Conservation (phyloP, 306 rosid species). For the Corylus heterophylla region DNA sequence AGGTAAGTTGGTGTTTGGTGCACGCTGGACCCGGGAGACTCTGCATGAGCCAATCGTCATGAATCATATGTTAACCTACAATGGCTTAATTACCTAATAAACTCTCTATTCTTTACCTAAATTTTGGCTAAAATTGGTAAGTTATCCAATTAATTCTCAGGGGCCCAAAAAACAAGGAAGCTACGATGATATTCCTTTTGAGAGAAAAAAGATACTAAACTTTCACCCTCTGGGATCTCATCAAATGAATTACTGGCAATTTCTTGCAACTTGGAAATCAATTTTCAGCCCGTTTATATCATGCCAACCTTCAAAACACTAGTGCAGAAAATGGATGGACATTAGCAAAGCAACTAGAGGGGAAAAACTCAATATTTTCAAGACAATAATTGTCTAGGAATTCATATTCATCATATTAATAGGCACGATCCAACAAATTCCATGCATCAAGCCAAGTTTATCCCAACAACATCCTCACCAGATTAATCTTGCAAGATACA, state of each 20-base stretch:
- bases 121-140: too few species aligned
- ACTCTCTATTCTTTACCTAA: too few species aligned
- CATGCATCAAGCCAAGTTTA: not conserved
- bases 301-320: not conserved
- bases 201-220: not conserved
- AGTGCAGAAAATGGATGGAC: not conserved
- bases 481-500: not conserved
- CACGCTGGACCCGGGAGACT: too few species aligned
- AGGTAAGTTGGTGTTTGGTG: too few species aligned
- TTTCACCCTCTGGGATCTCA: not conserved
- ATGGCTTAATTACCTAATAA: too few species aligned
- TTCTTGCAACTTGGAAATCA: not conserved
- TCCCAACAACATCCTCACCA: not conserved
- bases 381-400: not conserved
- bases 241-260: not conserved
- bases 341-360: not conserved
- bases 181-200: not conserved
- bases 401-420: not conserved
- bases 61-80: too few species aligned
- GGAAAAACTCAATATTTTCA: not conserved
- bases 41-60: too few species aligned
- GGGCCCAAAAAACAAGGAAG: too few species aligned
- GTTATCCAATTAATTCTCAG: too few species aligned
- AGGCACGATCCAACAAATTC: not conserved
- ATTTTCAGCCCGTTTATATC: not conserved